Base-by-base conservation (phyloP, 352 stramenopile genomes). In the Phytophthora sojae region DNA sequence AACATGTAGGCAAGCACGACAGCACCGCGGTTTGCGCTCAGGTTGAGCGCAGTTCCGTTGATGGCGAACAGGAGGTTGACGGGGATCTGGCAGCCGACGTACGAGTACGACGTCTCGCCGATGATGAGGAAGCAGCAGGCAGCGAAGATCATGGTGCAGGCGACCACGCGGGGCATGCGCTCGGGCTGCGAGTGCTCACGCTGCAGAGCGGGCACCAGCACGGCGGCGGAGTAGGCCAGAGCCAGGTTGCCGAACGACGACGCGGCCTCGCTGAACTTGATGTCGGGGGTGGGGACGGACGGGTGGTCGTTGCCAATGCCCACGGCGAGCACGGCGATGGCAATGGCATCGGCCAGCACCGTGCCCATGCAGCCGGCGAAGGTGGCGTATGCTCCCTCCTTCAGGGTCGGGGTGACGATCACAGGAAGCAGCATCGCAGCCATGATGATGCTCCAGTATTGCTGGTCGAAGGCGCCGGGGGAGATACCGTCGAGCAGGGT, bases 21-120 rank as follows among this genome's bases (percentile, higher is more conserved):
- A 29, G 67, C 67, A 51, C 76, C 79, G 23, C 79, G 65, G 64
- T 67, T 80, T 17, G 79, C 64, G 35, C 69, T 37, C 61, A 86
- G 73, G 67, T 81, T 70, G 32, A 86, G 66, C 3, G 69, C 67
- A 3, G 71, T 75, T 19, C 69, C 69, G 17, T 67, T 73, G 52
- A 88, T 82, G 19, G 80, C 67, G 45, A 88, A 88, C 29, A 88
- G 61, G 45, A 88, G 65, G 64, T 87, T 87, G 44, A 75, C 75
- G 2, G 79, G 71, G 68, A 87, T 85, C 61, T 87, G 79, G 64
- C 79, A 87, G 23, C 79, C 79, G 6, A 85, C 68, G 50, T 68
- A 78, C 26, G 68, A 70, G 61, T 74, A 84, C 29, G 75, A 76
- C 3, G 76, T 79, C 32, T 70, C 50, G 3, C 72, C 80, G 35